These are phyloP conservation scores for Blastocystis sp. DNA, from an alignment of 352 stramenopile species.

Conservation along the genomic window DNA sequence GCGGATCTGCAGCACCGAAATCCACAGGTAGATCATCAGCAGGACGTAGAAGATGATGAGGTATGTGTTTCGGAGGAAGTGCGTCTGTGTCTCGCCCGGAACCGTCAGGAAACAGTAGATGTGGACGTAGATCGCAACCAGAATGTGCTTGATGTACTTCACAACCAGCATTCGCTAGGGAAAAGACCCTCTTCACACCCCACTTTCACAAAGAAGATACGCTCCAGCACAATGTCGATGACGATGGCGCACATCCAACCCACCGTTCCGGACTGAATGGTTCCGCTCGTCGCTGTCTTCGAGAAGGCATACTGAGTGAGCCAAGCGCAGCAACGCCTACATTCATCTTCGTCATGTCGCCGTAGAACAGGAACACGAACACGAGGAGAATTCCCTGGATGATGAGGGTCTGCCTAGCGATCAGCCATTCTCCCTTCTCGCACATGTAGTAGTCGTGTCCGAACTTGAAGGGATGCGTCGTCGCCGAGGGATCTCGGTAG, in stretches of 20 bases:
- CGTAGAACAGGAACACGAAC: constrained; percentile 36
- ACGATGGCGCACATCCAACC: constrained; percentile 43
- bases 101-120: constrained; percentile 48
- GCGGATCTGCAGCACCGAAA: constrained; percentile 46
- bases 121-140: constrained; percentile 7
- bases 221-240: constrained; percentile 28
- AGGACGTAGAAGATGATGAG: constrained; percentile 55
- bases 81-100: constrained; percentile 6
- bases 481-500: not conserved
- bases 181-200: not conserved
- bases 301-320: constrained; percentile 24
- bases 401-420: not conserved
- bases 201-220: constrained; percentile 35
- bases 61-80: constrained; percentile 24
- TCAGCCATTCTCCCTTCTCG: not conserved
- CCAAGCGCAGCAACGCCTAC: not conserved
- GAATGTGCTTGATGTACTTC: constrained; percentile 1
- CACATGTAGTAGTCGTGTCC: constrained; percentile 32
- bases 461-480: constrained; percentile 43
- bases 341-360: constrained; percentile 46
- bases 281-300: not conserved
- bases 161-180: constrained; percentile 30
- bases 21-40: constrained; percentile 8
- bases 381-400: constrained; percentile 2
- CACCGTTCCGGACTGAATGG: constrained; percentile 33